phyloP scores from a whole-genome alignment of 768 basidiomycete genomes.

The Boletus subcaerulescens region DNA sequence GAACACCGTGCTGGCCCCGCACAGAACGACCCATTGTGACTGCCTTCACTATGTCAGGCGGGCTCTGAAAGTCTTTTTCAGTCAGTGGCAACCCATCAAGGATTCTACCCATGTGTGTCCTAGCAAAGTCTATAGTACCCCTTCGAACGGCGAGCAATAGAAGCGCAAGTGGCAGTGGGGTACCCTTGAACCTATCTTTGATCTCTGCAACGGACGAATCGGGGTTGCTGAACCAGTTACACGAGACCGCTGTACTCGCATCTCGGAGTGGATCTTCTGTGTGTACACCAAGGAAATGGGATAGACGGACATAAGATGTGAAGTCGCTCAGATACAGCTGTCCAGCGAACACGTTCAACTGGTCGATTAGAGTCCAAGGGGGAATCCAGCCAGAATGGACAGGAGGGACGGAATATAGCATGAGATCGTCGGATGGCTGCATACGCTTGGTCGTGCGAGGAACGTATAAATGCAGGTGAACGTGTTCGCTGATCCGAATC shows the following conservation, averaged over 20 bases:
- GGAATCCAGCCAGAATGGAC: background rate
- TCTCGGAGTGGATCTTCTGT: background rate
- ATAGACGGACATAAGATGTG: background rate
- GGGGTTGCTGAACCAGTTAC: background rate
- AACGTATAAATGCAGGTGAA: too few species aligned
- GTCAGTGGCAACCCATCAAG: background rate
- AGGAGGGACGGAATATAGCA: background rate
- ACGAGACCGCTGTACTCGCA: background rate
- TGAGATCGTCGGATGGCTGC: background rate
- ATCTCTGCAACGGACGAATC: background rate
- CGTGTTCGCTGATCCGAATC: background rate
- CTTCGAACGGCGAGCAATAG: background rate
- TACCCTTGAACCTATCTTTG: background rate
- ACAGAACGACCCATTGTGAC: too few species aligned
- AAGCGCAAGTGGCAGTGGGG: background rate
- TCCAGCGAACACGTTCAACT: background rate
- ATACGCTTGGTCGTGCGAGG: background rate
- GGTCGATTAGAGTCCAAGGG: background rate
- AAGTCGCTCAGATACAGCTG: background rate
- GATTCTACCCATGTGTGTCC: background rate
- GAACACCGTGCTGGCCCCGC: too few species aligned
- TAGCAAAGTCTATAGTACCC: background rate
- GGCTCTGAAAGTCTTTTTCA: background rate
- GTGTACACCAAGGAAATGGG: background rate
- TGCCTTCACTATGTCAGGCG: background rate